Evolutionary conservation across 306 rosid species (phyloP).

Genomic region (Gillenia trifoliata): DNA sequence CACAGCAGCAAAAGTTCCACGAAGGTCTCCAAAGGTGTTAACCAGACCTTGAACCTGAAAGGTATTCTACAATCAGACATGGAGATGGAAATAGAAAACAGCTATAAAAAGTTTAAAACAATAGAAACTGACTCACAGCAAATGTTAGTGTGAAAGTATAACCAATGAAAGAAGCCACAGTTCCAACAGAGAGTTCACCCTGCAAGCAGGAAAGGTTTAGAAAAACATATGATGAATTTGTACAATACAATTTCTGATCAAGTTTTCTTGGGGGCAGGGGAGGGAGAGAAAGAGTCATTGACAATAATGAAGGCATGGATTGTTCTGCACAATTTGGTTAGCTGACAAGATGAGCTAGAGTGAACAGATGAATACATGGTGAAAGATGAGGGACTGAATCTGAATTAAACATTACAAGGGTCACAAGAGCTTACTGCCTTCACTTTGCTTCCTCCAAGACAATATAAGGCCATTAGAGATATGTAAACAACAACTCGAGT

Average conservation of each 20-base stretch:
- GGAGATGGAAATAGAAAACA: conserved; percentile 17
- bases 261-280: too few relatives aligned
- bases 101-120: conserved; percentile 7
- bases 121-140: conserved; percentile 53
- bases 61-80: conserved; percentile 19
- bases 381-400: background rate
- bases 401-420: conserved; percentile 11
- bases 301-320: background rate
- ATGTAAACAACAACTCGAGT: conserved; percentile 88
- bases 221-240: background rate
- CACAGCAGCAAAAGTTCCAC: conserved; percentile 74
- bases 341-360: background rate
- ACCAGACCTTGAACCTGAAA: conserved; percentile 98
- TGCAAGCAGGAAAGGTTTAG: conserved; percentile 31
- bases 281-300: too few relatives aligned
- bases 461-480: conserved; percentile 66
- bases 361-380: background rate
- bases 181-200: conserved; percentile 96
- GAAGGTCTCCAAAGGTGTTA: conserved; percentile 92
- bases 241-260: too few relatives aligned
- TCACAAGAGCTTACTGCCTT: conserved; percentile 64
- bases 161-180: conserved; percentile 93
- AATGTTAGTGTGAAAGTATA: conserved; percentile 95
- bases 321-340: background rate
- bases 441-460: conserved; percentile 97